A percentile compares a stretch with the other conserved stretches of the same genome.
These are phyloP conservation scores for Cunninghamia lanceolata DNA, from an alignment of 75 land plant genomes.

Conservation along the genomic window DNA sequence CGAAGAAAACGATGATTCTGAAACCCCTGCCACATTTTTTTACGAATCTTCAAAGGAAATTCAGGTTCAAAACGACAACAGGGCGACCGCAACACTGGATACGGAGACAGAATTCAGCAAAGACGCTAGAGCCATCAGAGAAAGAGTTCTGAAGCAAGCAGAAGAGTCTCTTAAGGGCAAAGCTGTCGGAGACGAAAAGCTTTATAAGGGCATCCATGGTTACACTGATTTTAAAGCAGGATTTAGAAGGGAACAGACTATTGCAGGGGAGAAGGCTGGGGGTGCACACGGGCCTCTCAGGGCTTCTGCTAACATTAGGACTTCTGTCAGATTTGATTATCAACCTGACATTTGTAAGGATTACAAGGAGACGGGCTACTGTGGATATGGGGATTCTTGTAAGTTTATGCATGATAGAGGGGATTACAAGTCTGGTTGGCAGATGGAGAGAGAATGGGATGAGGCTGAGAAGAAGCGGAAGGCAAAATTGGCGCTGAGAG, in stretches of 20 bases:
- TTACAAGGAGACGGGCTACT: constrained; percentile 98
- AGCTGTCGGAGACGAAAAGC: constrained; percentile 43
- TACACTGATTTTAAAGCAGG: constrained; percentile 95
- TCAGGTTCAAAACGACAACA: constrained; percentile 74
- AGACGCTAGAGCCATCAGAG: constrained; percentile 88
- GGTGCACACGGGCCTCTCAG: constrained; percentile 96
- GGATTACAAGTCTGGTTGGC: constrained; percentile 99
- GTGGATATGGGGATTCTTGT: constrained; percentile 96
- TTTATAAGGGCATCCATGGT: constrained; percentile 85
- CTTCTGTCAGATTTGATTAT: constrained; percentile 90
- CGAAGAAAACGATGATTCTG: constrained; percentile 6
- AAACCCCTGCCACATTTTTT: constrained; percentile 37
- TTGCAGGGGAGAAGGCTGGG: constrained; percentile 89
- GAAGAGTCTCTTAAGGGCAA: constrained; percentile 57
- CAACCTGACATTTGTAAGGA: constrained; percentile 99
- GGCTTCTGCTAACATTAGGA: constrained; percentile 82
- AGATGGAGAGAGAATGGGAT: constrained; percentile 89
- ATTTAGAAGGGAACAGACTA: constrained; percentile 87
- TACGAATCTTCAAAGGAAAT: constrained; percentile 87
- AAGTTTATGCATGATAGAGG: constrained; percentile 99
- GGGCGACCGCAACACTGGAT: constrained; percentile 85
- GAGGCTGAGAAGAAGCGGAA: constrained; percentile 65
- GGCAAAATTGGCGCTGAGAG: constrained; percentile 22
- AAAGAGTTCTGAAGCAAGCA: constrained; percentile 78
- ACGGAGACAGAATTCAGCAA: constrained; percentile 87